Evolutionary conservation across 1,284 basidiomycete species (phyloP).

Genomic region (Sanguinoderma infundibulare): DNA sequence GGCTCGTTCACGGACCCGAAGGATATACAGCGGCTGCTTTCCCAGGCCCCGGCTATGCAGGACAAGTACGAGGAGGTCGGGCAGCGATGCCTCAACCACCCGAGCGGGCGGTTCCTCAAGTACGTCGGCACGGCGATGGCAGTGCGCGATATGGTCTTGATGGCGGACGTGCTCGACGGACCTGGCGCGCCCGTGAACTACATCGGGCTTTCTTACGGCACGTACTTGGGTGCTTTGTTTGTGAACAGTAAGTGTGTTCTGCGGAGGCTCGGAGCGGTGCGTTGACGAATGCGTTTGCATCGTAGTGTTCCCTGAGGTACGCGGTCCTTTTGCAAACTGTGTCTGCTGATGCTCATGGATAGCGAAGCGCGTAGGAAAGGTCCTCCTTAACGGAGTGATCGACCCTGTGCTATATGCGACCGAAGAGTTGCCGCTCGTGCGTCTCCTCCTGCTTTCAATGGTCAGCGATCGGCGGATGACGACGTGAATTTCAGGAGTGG

Average conservation of each 20-base stretch:
- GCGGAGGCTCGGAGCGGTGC: too few species aligned
- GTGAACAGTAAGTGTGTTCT: constrained; percentile 22
- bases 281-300: background rate
- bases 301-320: constrained; percentile 22
- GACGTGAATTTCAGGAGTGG: constrained; percentile 18
- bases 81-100: background rate
- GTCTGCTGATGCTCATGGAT: background rate
- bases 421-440: too few species aligned
- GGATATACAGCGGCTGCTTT: constrained; percentile 7
- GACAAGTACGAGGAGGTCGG: constrained; percentile 18
- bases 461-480: too few species aligned
- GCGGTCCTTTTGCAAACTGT: background rate
- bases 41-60: constrained; percentile 17
- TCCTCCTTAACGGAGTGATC: constrained; percentile 22
- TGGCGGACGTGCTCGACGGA: constrained; percentile 24
- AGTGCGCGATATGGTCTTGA: constrained; percentile 20
- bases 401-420: constrained; percentile 1
- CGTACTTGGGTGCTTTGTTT: constrained; percentile 20
- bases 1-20: constrained; percentile 14
- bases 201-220: constrained; percentile 19
- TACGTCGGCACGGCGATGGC: constrained; percentile 25
- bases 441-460: too few species aligned
- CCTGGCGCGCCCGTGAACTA: constrained; percentile 17
- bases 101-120: constrained; percentile 7
- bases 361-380: constrained; percentile 20